phyloP scores from a whole-genome alignment of 805 yeast genomes.

The Teunomyces stri region DNA sequence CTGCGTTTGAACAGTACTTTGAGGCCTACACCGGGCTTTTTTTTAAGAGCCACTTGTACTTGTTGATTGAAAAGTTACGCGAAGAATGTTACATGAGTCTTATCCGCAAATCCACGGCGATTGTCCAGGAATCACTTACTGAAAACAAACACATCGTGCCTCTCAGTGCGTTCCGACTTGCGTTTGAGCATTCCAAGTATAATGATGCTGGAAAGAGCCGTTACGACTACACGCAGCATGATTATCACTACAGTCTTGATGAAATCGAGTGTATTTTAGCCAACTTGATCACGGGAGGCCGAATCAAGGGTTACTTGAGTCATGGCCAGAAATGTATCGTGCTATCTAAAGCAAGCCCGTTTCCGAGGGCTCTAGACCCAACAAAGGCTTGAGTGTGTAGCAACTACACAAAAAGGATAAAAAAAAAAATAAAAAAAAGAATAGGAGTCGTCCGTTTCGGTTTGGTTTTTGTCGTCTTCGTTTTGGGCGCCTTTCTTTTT shows the following conservation, averaged over 20 bases:
- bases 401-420: background rate
- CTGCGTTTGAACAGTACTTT: constrained; percentile 46
- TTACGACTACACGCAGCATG: constrained; percentile 1
- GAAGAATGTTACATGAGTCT: constrained; percentile 50
- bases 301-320: constrained; percentile 77
- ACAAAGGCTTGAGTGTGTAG: background rate
- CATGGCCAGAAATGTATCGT: constrained; percentile 74
- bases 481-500: no score
- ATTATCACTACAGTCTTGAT: constrained; percentile 29
- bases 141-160: constrained; percentile 35
- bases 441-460: background rate
- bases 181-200: constrained; percentile 33
- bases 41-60: constrained; percentile 58
- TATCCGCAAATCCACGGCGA: constrained; percentile 36
- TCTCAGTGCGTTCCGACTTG: constrained; percentile 43
- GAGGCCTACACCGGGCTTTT: constrained; percentile 47
- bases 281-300: constrained; percentile 55
- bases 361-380: constrained; percentile 41
- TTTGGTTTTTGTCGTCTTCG: background rate
- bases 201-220: background rate
- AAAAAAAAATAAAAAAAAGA: background rate
- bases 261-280: constrained; percentile 71
- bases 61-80: constrained; percentile 54
- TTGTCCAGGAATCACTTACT: constrained; percentile 26
- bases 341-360: constrained; percentile 69